These are phyloP conservation scores for Penicillium sp. DNA, from an alignment of 2,329 filamentous ascomycete genomes.

Conservation along the genomic window DNA sequence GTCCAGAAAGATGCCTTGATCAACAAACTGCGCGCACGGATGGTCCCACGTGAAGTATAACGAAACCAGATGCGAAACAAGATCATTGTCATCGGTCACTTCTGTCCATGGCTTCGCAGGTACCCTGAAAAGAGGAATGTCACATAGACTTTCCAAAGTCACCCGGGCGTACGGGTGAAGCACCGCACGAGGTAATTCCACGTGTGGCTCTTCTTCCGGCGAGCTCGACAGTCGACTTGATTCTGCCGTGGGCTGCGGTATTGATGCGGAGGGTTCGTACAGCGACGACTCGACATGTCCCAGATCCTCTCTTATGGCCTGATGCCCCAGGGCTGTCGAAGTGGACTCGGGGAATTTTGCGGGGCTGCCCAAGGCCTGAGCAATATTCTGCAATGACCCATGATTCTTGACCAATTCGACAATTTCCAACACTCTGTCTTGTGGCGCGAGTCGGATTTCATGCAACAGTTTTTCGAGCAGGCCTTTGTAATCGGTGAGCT, in stretches of 20 bases:
- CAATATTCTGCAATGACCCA: conserved; percentile 29
- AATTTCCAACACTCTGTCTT: conserved; percentile 28
- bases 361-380: conserved; percentile 23
- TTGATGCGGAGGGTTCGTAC: neutral
- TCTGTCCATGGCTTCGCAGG: conserved; percentile 65
- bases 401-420: conserved; percentile 31
- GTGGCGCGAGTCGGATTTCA: conserved; percentile 29
- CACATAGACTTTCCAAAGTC: conserved; percentile 34
- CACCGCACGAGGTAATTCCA: neutral
- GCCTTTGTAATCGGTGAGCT: conserved; percentile 37
- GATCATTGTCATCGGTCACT: conserved; percentile 72
- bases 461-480: conserved; percentile 34
- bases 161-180: conserved; percentile 29
- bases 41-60: conserved; percentile 97
- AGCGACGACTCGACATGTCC: neutral
- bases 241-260: conserved; percentile 14
- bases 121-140: conserved; percentile 38
- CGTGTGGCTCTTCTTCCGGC: conserved; percentile 3
- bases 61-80: conserved; percentile 80
- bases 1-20: conserved; percentile 71
- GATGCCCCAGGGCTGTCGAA: conserved; percentile 7
- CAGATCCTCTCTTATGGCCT: conserved; percentile 10
- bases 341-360: conserved; percentile 21
- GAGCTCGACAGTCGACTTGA: conserved; percentile 7
- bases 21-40: conserved; percentile 79